These are phyloP conservation scores for Kodamaea kaohsiungensis DNA, from an alignment of 805 yeast species.

Conservation along the genomic window DNA sequence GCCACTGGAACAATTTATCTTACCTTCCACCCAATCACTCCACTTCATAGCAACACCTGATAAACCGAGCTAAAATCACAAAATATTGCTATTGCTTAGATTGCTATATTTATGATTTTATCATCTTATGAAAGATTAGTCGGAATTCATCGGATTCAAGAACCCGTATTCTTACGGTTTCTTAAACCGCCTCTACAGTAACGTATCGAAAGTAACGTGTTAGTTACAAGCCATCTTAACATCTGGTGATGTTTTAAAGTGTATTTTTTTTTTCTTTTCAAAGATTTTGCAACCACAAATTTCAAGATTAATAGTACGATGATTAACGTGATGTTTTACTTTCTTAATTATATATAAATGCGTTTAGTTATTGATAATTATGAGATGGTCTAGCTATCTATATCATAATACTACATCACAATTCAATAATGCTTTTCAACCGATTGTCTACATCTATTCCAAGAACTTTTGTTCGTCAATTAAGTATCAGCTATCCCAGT, in stretches of 20 bases:
- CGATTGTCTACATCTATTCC: neutral
- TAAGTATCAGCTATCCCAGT: neutral
- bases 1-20: no score
- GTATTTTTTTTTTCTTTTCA: neutral
- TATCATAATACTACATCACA: neutral
- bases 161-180: neutral
- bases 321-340: slow-evolving; percentile 1
- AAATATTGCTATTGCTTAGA: neutral
- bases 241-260: slow-evolving; percentile 3
- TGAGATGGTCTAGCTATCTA: neutral
- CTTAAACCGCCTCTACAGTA: neutral
- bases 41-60: neutral
- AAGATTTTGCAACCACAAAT: neutral
- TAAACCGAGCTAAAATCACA: neutral
- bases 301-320: neutral
- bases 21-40: neutral
- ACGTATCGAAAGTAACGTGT: neutral
- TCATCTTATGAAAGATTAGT: neutral
- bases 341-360: neutral
- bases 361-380: neutral
- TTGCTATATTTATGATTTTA: neutral
- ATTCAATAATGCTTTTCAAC: slow-evolving; percentile 1
- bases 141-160: neutral
- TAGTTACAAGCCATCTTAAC: neutral
- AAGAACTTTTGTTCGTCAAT: neutral